A percentile compares a stretch with the other conserved stretches of the same genome.
Conservation (phyloP, 345 rosid genomes). For the Toxicodendron radicans region DNA sequence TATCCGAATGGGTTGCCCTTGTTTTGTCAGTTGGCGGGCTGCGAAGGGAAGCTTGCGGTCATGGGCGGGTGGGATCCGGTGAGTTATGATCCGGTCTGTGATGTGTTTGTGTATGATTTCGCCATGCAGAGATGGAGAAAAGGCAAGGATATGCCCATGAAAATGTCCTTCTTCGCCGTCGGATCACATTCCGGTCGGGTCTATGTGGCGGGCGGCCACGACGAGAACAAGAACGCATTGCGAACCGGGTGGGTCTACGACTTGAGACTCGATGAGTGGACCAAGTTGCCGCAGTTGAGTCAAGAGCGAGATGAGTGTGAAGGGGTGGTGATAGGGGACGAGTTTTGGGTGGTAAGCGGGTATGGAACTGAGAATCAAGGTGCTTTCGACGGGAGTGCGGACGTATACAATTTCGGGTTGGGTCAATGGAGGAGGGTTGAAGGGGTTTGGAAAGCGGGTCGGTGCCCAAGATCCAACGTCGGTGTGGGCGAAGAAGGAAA, state of each 20-base stretch:
- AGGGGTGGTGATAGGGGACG: constrained; percentile 48
- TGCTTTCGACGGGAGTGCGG: constrained; percentile 51
- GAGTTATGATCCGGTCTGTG: constrained; percentile 48
- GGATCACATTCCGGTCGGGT: constrained; percentile 42
- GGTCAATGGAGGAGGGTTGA: constrained; percentile 49
- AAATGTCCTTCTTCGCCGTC: constrained; percentile 57
- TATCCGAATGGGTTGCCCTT: constrained; percentile 58
- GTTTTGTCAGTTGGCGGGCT: constrained; percentile 57
- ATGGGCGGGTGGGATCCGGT: constrained; percentile 76
- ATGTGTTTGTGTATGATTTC: constrained; percentile 58
- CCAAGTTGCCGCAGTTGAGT: constrained; percentile 46
- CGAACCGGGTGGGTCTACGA: constrained; percentile 59
- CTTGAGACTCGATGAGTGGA: constrained; percentile 53
- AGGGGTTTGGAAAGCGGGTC: constrained; percentile 45
- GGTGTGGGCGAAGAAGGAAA: constrained; percentile 31
- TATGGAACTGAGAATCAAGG: constrained; percentile 63
- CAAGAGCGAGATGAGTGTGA: constrained; percentile 73
- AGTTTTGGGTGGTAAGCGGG: constrained; percentile 73
- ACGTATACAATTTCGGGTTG: constrained; percentile 32
- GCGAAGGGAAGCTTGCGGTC: constrained; percentile 57
- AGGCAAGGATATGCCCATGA: constrained; percentile 55
- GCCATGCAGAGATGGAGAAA: constrained; percentile 43
- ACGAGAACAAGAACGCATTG: constrained; percentile 68
- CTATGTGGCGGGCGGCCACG: constrained; percentile 63
- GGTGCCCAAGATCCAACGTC: constrained; percentile 42